Percentiles rank a stretch among this genome's conserved stretches.
Conservation (phyloP, 179 eudicot species). For the Beta macrorhiza region DNA sequence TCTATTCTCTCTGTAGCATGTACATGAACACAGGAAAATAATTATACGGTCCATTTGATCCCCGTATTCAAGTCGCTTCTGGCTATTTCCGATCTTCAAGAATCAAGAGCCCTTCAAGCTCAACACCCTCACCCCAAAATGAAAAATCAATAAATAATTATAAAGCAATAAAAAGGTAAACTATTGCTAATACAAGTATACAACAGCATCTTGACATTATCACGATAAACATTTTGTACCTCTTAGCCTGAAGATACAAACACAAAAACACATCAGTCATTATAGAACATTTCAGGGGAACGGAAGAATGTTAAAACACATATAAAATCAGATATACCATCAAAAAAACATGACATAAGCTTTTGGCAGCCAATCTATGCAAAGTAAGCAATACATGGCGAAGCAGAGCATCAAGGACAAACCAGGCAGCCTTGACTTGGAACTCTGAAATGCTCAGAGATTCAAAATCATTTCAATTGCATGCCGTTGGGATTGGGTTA, state of each 20-base stretch:
- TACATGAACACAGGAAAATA: not conserved
- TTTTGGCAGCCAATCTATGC: not conserved
- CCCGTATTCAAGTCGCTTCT: not conserved
- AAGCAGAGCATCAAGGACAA: constrained; percentile 11
- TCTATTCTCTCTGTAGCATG: not conserved
- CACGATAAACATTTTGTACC: not conserved
- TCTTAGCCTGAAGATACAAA: not conserved
- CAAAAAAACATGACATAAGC: not conserved
- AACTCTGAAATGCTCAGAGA: not conserved
- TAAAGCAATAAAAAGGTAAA: not conserved
- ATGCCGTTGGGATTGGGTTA: constrained; percentile 39
- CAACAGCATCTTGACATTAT: not conserved
- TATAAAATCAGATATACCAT: constrained; percentile 8
- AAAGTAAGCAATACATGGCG: not conserved
- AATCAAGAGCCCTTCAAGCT: not conserved
- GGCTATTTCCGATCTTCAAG: not conserved
- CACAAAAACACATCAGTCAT: not conserved
- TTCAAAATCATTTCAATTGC: constrained; percentile 39
- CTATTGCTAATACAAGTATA: not conserved
- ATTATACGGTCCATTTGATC: too few relatives aligned
- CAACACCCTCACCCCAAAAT: not conserved
- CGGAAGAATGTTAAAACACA: not conserved
- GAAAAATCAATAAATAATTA: not conserved
- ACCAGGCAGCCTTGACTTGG: not conserved
- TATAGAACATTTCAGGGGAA: not conserved